These are phyloP conservation scores for Mucor mucedo DNA, from an alignment of 371 early-diverging fungal species.

Conservation along the genomic window DNA sequence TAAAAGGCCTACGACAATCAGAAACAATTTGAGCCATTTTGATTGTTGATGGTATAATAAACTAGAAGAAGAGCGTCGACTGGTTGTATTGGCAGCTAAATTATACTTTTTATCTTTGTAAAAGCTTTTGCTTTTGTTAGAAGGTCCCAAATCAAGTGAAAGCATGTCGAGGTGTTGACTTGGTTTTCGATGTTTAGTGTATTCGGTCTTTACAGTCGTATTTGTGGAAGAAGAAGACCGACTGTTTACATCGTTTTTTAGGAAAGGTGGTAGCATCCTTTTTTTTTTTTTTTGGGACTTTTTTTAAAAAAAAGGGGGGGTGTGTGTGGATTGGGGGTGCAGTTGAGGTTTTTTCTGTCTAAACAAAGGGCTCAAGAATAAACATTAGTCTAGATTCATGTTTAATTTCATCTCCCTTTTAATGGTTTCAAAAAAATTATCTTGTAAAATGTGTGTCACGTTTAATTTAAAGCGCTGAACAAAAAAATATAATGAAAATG, in stretches of 20 bases:
- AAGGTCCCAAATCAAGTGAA: conserved; percentile 25
- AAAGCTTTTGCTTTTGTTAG: conserved; percentile 9
- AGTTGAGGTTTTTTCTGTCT: neutral
- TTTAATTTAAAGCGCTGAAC: neutral
- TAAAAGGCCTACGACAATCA: conserved; percentile 16
- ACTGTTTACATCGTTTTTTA: conserved; percentile 32
- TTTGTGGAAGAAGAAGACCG: conserved; percentile 20
- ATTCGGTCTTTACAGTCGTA: conserved; percentile 4
- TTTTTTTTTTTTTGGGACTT: conserved; percentile 10
- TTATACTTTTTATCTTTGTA: conserved; percentile 22
- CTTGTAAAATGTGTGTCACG: neutral
- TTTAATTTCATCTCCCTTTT: neutral
- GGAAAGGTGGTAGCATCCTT: conserved; percentile 33
- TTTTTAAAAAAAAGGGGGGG: neutral
- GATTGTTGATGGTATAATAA: conserved; percentile 15
- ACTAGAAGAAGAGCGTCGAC: neutral
- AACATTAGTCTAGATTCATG: neutral
- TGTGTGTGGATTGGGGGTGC: conserved; percentile 4
- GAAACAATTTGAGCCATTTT: conserved; percentile 26
- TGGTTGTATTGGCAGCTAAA: neutral
- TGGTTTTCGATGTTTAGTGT: conserved; percentile 29
- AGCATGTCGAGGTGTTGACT: conserved; percentile 29
- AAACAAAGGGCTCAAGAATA: neutral
- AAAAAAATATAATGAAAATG: neutral
- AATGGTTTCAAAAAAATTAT: neutral